Percentiles rank a stretch among this genome's conserved stretches.
phyloP scores from a whole-genome alignment of 495 filamentous ascomycete genomes.

The Aspergillus sparsus region DNA sequence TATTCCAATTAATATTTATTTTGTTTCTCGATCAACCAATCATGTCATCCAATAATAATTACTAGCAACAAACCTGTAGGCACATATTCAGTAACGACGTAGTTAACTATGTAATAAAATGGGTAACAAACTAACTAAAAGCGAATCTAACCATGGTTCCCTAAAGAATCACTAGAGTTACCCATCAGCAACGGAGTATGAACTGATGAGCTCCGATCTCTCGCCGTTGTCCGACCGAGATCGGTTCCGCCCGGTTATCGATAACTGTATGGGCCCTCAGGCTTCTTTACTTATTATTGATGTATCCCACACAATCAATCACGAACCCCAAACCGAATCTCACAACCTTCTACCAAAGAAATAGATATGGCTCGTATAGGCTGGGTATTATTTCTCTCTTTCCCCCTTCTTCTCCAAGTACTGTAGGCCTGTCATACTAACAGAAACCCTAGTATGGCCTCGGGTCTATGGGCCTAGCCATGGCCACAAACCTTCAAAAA shows the following conservation, averaged over 20 bases:
- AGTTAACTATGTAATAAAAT: too few relatives aligned
- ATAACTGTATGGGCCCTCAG: not conserved
- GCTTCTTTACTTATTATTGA: too few relatives aligned
- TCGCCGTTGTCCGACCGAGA: conserved; percentile 23
- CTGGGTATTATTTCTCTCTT: conserved; percentile 32
- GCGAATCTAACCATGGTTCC: too few relatives aligned
- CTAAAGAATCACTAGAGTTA: too few relatives aligned
- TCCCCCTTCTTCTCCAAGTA: not conserved
- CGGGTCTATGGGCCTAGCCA: conserved; percentile 52
- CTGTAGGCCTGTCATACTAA: conserved; percentile 11
- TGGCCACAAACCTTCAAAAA: conserved; percentile 50
- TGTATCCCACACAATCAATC: too few relatives aligned
- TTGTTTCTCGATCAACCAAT: too few relatives aligned
- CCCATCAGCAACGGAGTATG: not conserved
- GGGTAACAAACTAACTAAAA: not conserved
- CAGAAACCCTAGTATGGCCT: conserved; percentile 41
- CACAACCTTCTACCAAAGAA: conserved; percentile 2
- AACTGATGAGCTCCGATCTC: not conserved
- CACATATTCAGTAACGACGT: not conserved
- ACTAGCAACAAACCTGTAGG: not conserved
- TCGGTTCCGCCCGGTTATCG: conserved; percentile 24
- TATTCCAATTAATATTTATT: too few relatives aligned
- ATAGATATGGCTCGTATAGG: conserved; percentile 42
- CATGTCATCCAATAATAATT: not conserved
- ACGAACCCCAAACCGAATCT: conserved; percentile 2